phyloP scores from a whole-genome alignment of 208 protist genomes.

The Trypanosoma avium region DNA sequence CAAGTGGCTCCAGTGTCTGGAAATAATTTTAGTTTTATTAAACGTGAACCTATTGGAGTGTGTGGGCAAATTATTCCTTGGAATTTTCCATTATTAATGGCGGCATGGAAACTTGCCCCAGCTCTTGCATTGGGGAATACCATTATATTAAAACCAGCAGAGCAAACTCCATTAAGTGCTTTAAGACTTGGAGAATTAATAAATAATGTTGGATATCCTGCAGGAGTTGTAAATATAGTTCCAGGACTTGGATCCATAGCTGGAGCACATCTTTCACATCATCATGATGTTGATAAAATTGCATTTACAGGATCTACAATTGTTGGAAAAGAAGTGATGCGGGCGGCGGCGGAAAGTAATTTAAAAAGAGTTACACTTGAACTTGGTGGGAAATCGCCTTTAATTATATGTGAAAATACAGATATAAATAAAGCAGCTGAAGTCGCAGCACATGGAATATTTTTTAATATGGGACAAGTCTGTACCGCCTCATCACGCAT shows the following conservation, averaged over 20 bases:
- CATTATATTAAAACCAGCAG: constrained; percentile 88
- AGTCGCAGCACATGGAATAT: constrained; percentile 60
- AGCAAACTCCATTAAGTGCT: constrained; percentile 87
- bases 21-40: constrained; percentile 65
- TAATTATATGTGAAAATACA: constrained; percentile 85
- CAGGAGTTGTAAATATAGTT: constrained; percentile 88
- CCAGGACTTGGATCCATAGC: constrained; percentile 76
- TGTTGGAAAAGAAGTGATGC: constrained; percentile 73
- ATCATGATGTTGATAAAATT: constrained; percentile 89
- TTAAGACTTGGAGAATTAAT: constrained; percentile 78
- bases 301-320: constrained; percentile 88
- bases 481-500: constrained; percentile 86
- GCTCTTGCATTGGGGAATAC: constrained; percentile 84
- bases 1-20: constrained; percentile 55
- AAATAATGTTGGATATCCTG: constrained; percentile 82
- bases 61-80: constrained; percentile 88
- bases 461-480: constrained; percentile 83
- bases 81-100: constrained; percentile 93
- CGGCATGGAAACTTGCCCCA: constrained; percentile 85
- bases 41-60: constrained; percentile 84
- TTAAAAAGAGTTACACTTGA: constrained; percentile 85
- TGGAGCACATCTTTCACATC: constrained; percentile 53
- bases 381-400: constrained; percentile 91
- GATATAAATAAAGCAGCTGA: constrained; percentile 68
- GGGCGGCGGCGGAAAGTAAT: constrained; percentile 59